A percentile compares a stretch with the other conserved stretches of the same genome.
These are phyloP conservation scores for Scenedesmus sp. DNA, from an alignment of 163 green algal species.

Conservation along the genomic window DNA sequence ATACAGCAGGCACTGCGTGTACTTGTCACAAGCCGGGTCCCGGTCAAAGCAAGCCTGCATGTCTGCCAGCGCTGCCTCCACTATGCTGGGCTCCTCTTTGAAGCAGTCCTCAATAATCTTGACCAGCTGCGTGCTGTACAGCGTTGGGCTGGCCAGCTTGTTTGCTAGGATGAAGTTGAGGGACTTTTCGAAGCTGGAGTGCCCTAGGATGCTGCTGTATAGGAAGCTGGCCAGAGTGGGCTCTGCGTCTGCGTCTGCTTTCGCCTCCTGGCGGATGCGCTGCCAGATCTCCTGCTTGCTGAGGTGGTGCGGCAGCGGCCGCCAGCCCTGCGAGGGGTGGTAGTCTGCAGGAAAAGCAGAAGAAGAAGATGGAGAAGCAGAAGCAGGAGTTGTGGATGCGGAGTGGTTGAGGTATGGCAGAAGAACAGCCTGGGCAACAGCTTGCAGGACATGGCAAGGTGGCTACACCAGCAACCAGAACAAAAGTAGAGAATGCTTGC, in stretches of 20 bases:
- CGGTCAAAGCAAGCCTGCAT: slow-evolving; percentile 92
- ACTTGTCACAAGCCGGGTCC: slow-evolving; percentile 95
- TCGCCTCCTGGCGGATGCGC: slow-evolving; percentile 69
- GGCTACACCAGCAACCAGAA: background rate
- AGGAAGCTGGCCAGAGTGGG: slow-evolving; percentile 83
- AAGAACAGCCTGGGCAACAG: background rate
- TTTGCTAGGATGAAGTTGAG: slow-evolving; percentile 92
- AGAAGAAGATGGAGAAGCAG: background rate
- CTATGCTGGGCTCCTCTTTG: slow-evolving; percentile 66
- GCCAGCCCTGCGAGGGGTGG: slow-evolving; percentile 70
- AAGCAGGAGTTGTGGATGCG: background rate
- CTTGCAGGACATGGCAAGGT: background rate
- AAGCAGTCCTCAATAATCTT: slow-evolving; percentile 85
- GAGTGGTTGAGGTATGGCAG: background rate
- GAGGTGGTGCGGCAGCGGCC: slow-evolving; percentile 63
- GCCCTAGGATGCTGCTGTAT: slow-evolving; percentile 85
- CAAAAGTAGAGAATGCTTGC: background rate
- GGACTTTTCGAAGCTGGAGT: slow-evolving; percentile 76
- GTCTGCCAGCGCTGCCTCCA: slow-evolving; percentile 64
- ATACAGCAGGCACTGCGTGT: slow-evolving; percentile 90
- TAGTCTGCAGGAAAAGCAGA: slow-evolving; percentile 34
- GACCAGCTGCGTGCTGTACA: slow-evolving; percentile 90
- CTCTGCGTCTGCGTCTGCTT: slow-evolving; percentile 73
- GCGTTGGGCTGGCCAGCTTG: slow-evolving; percentile 87
- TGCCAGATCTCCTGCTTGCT: slow-evolving; percentile 71